phyloP scores from a whole-genome alignment of 108 stramenopile species.

The Cyclostephanos tholiformis region DNA sequence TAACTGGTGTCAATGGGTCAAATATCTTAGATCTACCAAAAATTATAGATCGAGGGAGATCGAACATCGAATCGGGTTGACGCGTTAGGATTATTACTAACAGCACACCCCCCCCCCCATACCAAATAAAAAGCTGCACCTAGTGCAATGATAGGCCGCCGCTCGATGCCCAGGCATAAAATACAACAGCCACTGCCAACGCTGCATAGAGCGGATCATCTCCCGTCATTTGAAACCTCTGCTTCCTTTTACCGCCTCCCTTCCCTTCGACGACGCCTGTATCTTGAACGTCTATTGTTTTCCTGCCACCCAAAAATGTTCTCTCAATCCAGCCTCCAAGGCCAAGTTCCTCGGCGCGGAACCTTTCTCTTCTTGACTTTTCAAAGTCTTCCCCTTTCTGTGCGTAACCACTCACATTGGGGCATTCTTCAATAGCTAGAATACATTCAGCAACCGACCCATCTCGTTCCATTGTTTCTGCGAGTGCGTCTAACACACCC shows the following conservation, averaged over 20 bases:
- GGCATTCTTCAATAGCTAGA: conserved; percentile 69
- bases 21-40: no score
- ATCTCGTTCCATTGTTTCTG: conserved; percentile 74
- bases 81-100: not conserved
- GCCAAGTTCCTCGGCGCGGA: conserved; percentile 56
- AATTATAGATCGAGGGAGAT: no score
- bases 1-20: no score
- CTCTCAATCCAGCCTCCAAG: conserved; percentile 51
- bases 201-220: conserved; percentile 85
- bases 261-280: conserved; percentile 65
- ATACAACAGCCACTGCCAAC: conserved; percentile 61
- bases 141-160: conserved; percentile 54
- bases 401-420: conserved; percentile 61
- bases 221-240: conserved; percentile 57
- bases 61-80: no score
- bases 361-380: conserved; percentile 49
- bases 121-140: conserved; percentile 5
- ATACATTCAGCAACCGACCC: conserved; percentile 78
- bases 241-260: conserved; percentile 65
- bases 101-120: not conserved
- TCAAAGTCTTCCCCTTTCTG: conserved; percentile 72
- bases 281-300: conserved; percentile 72
- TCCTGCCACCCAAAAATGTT: conserved; percentile 51
- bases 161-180: conserved; percentile 68
- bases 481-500: conserved; percentile 79